Conservation (phyloP, 108 stramenopile genomes). For the Skeletonema potamos region DNA sequence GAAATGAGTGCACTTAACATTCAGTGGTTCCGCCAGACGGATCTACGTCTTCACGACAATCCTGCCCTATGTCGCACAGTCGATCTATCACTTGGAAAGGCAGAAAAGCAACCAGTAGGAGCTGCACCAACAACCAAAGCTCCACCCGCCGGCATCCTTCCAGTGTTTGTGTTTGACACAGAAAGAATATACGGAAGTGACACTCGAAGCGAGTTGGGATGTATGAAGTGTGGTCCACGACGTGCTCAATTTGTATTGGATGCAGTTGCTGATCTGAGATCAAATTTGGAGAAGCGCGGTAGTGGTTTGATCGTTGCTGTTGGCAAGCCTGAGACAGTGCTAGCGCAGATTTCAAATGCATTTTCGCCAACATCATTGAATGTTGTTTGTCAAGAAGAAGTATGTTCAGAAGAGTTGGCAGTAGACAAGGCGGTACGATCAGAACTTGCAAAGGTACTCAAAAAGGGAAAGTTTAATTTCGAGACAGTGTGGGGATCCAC, state of each 20-base stretch:
- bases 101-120: neutral
- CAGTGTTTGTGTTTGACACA: slow-evolving; percentile 79
- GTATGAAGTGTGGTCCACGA: slow-evolving; percentile 68
- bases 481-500: slow-evolving; percentile 90
- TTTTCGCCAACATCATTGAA: neutral
- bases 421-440: slow-evolving; percentile 63
- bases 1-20: slow-evolving; percentile 28
- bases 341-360: slow-evolving; percentile 33
- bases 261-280: slow-evolving; percentile 63
- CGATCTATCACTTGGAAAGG: slow-evolving; percentile 17
- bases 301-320: slow-evolving; percentile 63
- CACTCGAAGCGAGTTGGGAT: slow-evolving; percentile 47
- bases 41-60: slow-evolving; percentile 84
- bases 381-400: slow-evolving; percentile 74
- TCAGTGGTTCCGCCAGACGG: slow-evolving; percentile 78
- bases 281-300: slow-evolving; percentile 57
- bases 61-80: slow-evolving; percentile 57
- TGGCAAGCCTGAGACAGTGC: slow-evolving; percentile 65
- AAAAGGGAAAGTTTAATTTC: slow-evolving; percentile 31
- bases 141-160: slow-evolving; percentile 44
- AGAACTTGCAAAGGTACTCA: slow-evolving; percentile 22
- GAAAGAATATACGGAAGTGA: slow-evolving; percentile 64
- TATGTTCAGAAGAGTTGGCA: slow-evolving; percentile 67
- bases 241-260: slow-evolving; percentile 83
- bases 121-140: slow-evolving; percentile 5